Conservation (phyloP, 73 alveolate species). For the Paramecium primaurelia region DNA sequence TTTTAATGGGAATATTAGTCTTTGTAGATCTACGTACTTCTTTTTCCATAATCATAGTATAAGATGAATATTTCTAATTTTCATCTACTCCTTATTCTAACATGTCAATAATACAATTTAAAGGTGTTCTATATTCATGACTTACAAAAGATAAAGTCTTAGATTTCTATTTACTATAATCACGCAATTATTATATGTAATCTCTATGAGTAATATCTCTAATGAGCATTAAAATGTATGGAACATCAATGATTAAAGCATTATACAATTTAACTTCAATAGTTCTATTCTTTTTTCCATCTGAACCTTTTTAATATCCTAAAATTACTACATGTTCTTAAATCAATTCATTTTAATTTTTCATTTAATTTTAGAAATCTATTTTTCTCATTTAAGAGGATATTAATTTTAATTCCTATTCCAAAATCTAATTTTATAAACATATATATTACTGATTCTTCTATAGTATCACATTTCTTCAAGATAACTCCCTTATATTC, state of each 20-base stretch:
- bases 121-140: constrained; percentile 60
- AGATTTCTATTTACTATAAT: constrained; percentile 51
- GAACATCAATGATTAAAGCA: constrained; percentile 8
- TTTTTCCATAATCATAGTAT: not conserved
- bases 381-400: not conserved
- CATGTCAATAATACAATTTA: constrained; percentile 54
- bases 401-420: not conserved
- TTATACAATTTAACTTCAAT: constrained; percentile 7
- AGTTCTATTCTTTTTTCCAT: not conserved
- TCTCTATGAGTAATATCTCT: constrained; percentile 61
- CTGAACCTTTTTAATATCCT: not conserved
- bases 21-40: not conserved
- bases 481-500: not conserved
- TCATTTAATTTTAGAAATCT: not conserved
- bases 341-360: not conserved
- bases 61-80: not conserved
- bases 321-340: not conserved
- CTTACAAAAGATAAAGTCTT: constrained; percentile 54
- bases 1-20: not conserved
- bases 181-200: constrained; percentile 23
- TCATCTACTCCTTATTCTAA: constrained; percentile 43
- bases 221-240: constrained; percentile 3
- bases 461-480: not conserved
- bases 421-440: not conserved
- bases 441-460: not conserved